These are phyloP conservation scores for Lachnellula hyalina DNA, from an alignment of 2,329 filamentous ascomycete species.

Conservation along the genomic window DNA sequence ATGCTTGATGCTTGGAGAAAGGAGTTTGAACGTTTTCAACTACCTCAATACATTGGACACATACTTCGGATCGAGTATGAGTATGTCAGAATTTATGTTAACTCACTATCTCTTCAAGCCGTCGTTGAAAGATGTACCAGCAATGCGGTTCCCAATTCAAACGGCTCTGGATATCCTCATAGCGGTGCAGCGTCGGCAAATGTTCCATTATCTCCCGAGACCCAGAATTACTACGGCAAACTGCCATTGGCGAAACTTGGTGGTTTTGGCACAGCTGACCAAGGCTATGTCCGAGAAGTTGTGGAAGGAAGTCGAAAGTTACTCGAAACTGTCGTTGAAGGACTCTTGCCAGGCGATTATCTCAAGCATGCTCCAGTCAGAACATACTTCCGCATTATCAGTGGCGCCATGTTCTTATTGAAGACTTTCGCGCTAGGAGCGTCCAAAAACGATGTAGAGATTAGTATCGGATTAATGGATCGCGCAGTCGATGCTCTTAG, in stretches of 20 bases:
- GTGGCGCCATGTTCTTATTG: conserved; percentile 76
- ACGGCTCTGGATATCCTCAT: conserved; percentile 30
- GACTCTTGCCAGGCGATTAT: conserved; percentile 66
- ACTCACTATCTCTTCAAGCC: conserved; percentile 88
- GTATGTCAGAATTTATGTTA: conserved; percentile 90
- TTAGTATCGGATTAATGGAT: conserved; percentile 71
- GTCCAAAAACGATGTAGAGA: conserved; percentile 69
- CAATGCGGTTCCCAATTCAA: conserved; percentile 50
- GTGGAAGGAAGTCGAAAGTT: conserved; percentile 73
- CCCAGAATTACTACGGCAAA: conserved; percentile 59
- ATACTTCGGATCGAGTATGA: conserved; percentile 94
- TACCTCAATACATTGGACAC: conserved; percentile 61
- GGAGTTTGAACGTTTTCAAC: conserved; percentile 73
- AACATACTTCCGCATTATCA: conserved; percentile 83
- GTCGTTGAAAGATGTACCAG: conserved; percentile 89
- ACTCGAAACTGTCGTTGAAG: conserved; percentile 71
- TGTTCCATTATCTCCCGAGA: conserved; percentile 51
- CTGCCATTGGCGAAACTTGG: conserved; percentile 59
- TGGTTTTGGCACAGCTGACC: conserved; percentile 60
- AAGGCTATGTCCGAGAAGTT: conserved; percentile 70
- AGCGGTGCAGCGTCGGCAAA: conserved; percentile 34
- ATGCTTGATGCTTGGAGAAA: conserved; percentile 73
- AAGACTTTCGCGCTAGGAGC: conserved; percentile 81
- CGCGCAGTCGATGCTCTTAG: conserved; percentile 67
- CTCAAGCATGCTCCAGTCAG: conserved; percentile 78